Conservation (phyloP, 306 rosid genomes). For the Oxytropis ochrocephala region DNA sequence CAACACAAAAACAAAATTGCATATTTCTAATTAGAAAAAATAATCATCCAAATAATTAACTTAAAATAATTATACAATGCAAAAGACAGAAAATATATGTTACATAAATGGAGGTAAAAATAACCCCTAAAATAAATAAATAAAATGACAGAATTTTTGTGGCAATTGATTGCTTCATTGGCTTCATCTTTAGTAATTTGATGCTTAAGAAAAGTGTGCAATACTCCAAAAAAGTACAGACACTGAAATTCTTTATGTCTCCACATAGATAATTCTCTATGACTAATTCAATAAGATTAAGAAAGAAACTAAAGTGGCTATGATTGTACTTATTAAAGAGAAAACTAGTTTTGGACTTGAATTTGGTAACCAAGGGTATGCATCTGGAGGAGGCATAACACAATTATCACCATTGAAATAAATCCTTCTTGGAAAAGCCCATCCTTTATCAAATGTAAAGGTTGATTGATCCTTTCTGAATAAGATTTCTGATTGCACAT, state of each 20-base stretch:
- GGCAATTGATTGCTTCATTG: conserved; percentile 11
- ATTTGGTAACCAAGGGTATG: conserved; percentile 94
- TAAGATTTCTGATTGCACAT: conserved; percentile 91
- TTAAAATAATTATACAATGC: conserved; percentile 22
- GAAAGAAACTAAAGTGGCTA: conserved; percentile 44
- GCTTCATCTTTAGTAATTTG: not conserved
- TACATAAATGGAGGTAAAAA: conserved; percentile 14
- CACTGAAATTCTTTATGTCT: not conserved
- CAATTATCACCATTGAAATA: conserved; percentile 76
- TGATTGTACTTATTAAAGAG: conserved; percentile 32
- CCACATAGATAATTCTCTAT: conserved; percentile 8
- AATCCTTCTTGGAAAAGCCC: conserved; percentile 97
- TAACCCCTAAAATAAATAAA: not conserved
- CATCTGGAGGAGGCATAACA: conserved; percentile 89
- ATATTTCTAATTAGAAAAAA: not conserved
- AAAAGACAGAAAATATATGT: conserved; percentile 5
- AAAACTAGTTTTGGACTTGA: conserved; percentile 37
- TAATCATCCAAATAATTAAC: conserved; percentile 22
- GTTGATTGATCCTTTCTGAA: conserved; percentile 73
- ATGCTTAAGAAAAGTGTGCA: not conserved
- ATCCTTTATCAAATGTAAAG: conserved; percentile 90
- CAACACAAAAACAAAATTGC: conserved; percentile 29
- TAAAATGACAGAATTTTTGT: conserved; percentile 7
- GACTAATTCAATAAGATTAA: conserved; percentile 36
- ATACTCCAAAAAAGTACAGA: not conserved